phyloP scores from a whole-genome alignment of 148 eudicot species.

The Heliosperma pusillum region DNA sequence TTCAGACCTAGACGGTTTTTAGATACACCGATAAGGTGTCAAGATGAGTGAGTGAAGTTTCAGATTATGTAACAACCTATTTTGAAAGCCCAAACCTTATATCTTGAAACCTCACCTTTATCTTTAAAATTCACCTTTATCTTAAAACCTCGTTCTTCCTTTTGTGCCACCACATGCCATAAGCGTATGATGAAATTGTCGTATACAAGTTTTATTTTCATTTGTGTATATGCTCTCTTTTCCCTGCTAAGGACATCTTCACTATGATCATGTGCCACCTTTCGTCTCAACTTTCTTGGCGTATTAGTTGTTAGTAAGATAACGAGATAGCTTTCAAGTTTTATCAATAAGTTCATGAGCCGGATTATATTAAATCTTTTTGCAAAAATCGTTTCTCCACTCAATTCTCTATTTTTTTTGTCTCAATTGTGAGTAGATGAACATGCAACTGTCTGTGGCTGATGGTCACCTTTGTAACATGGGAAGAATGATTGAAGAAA shows the following conservation, averaged over 20 bases:
- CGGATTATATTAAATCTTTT: neutral
- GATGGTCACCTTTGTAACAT: constrained; percentile 96
- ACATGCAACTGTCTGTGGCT: constrained; percentile 68
- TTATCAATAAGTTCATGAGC: neutral
- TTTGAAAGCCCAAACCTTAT: too few species aligned
- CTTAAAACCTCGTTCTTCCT: neutral
- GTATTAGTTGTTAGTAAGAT: neutral
- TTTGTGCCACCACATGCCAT: too few species aligned
- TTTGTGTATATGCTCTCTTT: neutral
- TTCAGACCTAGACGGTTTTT: too few species aligned
- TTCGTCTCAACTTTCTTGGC: neutral
- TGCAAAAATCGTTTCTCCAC: too few species aligned
- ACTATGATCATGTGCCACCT: neutral
- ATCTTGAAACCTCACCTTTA: too few species aligned
- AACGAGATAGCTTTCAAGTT: neutral
- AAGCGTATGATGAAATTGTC: neutral
- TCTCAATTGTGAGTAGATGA: constrained; percentile 50
- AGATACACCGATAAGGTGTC: too few species aligned
- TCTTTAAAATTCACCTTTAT: too few species aligned
- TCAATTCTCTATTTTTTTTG: neutral
- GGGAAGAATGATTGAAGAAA: constrained; percentile 98
- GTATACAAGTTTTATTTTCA: neutral
- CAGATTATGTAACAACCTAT: too few species aligned
- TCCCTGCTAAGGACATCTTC: neutral
- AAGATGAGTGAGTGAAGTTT: too few species aligned